Evolutionary conservation across 2,329 filamentous ascomycete genomes (phyloP), one percentile per base, ranked within the genome.

Genomic region (Phaeosphaeriaceae sp.): DNA sequence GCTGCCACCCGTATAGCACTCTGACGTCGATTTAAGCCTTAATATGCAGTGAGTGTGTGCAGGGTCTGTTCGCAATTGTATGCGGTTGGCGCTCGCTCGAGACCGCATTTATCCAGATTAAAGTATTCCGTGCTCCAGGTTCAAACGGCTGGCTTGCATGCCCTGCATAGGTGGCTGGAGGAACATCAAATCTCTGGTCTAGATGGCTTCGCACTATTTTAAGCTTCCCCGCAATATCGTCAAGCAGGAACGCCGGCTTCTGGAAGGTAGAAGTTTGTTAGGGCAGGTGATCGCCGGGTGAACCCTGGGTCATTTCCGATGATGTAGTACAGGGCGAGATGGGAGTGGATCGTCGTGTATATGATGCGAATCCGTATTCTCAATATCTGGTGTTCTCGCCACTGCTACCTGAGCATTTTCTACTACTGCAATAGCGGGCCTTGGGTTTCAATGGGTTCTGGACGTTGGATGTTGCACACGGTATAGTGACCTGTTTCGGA

Each of bases 61-160:
- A 52, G 36, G 48, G 42, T 20, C 40, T 47, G 7, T 51, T 52
- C 33, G 42, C 46, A 48, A 40, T 48, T 41, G 48, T n/a, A 20
- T 53, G 53, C 49, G 49, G 50, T 49, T 52, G 50, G 50, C 46
- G 36, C 56, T 49, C 45, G 49, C 51, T 62, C 57, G 48, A 50
- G 57, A 58, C 53, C 46, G 46, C 33, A 59, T 66, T 66, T 66
- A 66, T 24, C 63, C 63, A 66, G 45, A 66, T 66, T 66, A 36
- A 64, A 58, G 47, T 56, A 40, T 63, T 53, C 57, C 50, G 41
- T 31, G 52, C 51, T 36, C 50, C 53, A 45, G 57, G 57, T 51
- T 41, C 40, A 48, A 42, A 46, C 15, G 20, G 22, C 19, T 36
- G 31, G 31, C 31, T 36, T 25, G 45, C 21, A n/a, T 33, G 36